Evolutionary conservation across 192 early-diverging fungal species (phyloP).

Genomic region (Coemansia sp.): DNA sequence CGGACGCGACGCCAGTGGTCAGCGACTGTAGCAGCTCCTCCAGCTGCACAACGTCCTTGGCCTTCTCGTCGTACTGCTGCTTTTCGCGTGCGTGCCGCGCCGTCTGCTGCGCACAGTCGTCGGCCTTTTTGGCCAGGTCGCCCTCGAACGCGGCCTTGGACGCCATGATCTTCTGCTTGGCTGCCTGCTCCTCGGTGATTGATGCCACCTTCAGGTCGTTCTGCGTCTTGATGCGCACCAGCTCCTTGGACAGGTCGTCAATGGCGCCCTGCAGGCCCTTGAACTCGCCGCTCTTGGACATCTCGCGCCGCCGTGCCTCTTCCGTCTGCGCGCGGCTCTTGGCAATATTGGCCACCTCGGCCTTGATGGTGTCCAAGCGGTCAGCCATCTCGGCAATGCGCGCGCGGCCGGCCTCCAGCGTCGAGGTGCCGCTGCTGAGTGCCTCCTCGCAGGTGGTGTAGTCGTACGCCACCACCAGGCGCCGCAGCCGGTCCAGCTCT

Average conservation of each 20-base stretch:
- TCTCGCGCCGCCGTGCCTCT: conserved; percentile 47
- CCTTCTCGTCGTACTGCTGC: conserved; percentile 40
- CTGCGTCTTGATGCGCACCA: conserved; percentile 81
- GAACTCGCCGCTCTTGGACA: conserved; percentile 59
- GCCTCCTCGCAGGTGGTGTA: conserved; percentile 68
- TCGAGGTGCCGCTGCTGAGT: conserved; percentile 28
- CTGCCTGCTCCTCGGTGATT: conserved; percentile 65
- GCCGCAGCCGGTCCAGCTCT: conserved; percentile 80
- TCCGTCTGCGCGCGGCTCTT: conserved; percentile 52
- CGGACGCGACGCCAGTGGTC: conserved; percentile 84
- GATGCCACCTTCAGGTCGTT: conserved; percentile 71
- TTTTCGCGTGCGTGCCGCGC: conserved; percentile 33
- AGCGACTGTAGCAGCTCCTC: conserved; percentile 90
- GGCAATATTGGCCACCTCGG: conserved; percentile 61
- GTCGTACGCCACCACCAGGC: conserved; percentile 79
- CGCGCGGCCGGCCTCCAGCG: conserved; percentile 20
- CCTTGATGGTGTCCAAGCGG: conserved; percentile 52
- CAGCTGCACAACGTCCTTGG: conserved; percentile 34
- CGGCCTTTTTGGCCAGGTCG: conserved; percentile 27
- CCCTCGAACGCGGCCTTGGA: conserved; percentile 27
- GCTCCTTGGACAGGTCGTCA: conserved; percentile 71
- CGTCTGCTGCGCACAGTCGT: conserved; percentile 16
- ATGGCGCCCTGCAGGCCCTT: conserved; percentile 63
- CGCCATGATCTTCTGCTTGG: conserved; percentile 19
- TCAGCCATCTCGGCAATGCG: conserved; percentile 30